Conservation (phyloP, 2,329 filamentous ascomycete genomes). For the Colletotrichum filicis region DNA sequence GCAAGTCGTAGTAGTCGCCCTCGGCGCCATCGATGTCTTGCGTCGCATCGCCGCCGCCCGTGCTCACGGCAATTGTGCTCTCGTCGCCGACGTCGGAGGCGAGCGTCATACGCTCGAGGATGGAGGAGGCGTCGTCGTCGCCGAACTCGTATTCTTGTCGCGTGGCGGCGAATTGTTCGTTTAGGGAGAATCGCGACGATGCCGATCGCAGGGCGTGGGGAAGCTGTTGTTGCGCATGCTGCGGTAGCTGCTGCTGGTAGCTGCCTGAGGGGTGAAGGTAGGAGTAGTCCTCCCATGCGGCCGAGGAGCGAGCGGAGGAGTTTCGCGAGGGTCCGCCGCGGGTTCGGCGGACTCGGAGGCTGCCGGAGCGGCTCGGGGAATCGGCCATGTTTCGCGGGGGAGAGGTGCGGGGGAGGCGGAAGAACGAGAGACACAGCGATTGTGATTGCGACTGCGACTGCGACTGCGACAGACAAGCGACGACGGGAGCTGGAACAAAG, state of each 20-base stretch:
- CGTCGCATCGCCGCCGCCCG: not conserved
- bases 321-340: conserved; percentile 36
- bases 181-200: conserved; percentile 58
- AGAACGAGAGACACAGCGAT: not conserved
- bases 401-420: not conserved
- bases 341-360: conserved; percentile 43
- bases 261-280: conserved; percentile 26
- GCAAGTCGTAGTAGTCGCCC: conserved; percentile 55
- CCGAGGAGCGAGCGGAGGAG: conserved; percentile 41
- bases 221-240: not conserved
- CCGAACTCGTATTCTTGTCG: conserved; percentile 58
- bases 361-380: conserved; percentile 39
- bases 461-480: not conserved
- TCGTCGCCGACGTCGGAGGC: conserved; percentile 39
- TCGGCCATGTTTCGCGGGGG: conserved; percentile 39
- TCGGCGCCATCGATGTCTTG: conserved; percentile 35
- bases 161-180: conserved; percentile 60
- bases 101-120: conserved; percentile 48
- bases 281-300: conserved; percentile 35
- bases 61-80: conserved; percentile 30
- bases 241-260: not conserved
- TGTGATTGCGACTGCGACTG: not conserved
- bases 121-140: conserved; percentile 58
- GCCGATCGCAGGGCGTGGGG: conserved; percentile 45
- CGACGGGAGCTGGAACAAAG: not conserved